Evolutionary conservation across 1,139 yeast genomes (phyloP), one percentile per base, ranked within the genome.

Genomic region (Kodamaea plutei): DNA sequence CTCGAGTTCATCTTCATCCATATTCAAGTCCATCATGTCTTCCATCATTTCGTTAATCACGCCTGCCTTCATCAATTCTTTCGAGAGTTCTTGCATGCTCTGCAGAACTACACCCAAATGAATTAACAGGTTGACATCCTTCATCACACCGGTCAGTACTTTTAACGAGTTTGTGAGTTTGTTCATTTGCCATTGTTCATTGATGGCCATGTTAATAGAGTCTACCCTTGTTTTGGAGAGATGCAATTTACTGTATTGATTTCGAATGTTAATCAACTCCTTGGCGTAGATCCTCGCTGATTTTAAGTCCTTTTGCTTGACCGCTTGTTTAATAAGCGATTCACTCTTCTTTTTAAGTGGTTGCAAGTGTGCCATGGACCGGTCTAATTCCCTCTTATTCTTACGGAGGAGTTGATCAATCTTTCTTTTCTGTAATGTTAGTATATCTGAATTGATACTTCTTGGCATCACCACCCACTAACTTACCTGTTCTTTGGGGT

Each of bases 1-100:
- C 20, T 32, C 35, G 28, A 49, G 54, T 36, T 81, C 85, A 25
- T 69, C 82, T 24, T 80, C 67, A n/a, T n/a, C n/a, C n/a, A n/a
- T n/a, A n/a, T n/a, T n/a, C 33, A 73, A 61, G 40, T 89, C 97
- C 36, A 91, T 66, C 48, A 87, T 79, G 51, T 93, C 98, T 35
- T 84, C 88, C 56, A 89, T 79, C 97, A 93, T 91, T 52, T 93
- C 98, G 45, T 84, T 88, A 38, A 93, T 88, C 29, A 93, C 75
- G 0, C 98, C 98, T 3, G 95, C 79, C 54, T 83, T 84, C 76
- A 84, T 80, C 50, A 93, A 69, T 56, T 93, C 98, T 50, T 76
- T 81, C 39, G 91, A 84, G 38, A 93, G 62, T 45, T 82, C 94
- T 50, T 82, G 83, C 87, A 91, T 88, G 1, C 95, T 82, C 12